A percentile compares a stretch with the other conserved stretches of the same genome.
phyloP scores from a whole-genome alignment of 371 early-diverging fungal species.

The Mucor circinelloides region DNA sequence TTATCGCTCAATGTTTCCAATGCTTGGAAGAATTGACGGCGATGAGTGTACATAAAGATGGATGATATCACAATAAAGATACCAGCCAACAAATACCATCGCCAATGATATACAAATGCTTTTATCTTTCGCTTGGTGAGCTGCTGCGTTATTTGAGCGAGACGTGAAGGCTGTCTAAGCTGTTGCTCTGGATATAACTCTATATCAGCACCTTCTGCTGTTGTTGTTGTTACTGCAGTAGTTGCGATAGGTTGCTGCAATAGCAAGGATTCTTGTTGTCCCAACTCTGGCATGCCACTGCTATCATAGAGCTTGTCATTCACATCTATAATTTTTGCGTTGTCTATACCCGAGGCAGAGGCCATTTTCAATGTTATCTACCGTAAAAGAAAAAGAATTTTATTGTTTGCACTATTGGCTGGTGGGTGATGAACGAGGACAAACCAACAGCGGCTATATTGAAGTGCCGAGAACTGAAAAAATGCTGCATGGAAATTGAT shows the following conservation, averaged over 20 bases:
- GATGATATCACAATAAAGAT: not conserved
- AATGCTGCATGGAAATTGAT: no score
- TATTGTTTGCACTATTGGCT: not conserved
- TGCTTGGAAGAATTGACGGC: conserved; percentile 33
- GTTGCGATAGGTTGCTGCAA: not conserved
- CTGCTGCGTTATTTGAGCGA: not conserved
- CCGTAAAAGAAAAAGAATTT: not conserved
- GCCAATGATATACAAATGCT: conserved; percentile 7
- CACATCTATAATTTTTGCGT: not conserved
- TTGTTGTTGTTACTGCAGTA: not conserved
- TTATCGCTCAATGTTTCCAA: conserved; percentile 38
- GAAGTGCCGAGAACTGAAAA: no score
- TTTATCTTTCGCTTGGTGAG: conserved; percentile 8
- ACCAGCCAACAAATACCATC: conserved; percentile 5
- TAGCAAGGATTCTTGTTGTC: not conserved
- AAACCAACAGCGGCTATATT: not conserved
- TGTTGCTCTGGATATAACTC: not conserved
- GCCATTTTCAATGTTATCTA: not conserved
- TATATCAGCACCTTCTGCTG: not conserved
- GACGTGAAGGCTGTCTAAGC: conserved; percentile 6
- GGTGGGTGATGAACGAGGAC: not conserved
- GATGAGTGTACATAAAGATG: conserved; percentile 29
- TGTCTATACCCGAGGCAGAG: not conserved
- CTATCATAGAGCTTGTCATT: not conserved
- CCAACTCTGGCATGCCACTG: not conserved